Base-by-base conservation (phyloP, 129 eudicot species). In the Tagetes erecta region DNA sequence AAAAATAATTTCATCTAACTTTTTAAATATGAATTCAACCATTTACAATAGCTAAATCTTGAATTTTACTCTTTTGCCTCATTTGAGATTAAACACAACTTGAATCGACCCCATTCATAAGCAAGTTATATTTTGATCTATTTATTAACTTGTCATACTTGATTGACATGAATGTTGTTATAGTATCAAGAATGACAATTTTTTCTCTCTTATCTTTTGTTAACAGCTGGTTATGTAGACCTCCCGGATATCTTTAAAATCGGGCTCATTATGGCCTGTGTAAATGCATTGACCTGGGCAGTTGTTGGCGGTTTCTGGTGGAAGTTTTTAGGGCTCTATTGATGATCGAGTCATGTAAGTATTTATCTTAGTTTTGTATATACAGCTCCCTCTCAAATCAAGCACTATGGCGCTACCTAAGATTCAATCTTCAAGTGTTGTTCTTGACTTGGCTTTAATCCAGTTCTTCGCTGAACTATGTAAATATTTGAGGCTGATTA, bases 311-410 rank as follows among this genome's bases (percentile, higher is more conserved):
- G 87, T 42, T 78, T 84, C 8, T 91, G 97, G 97, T 91, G 95
- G 95, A 91, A 91, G 37, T 71, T 76, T 76, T 80, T 88, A 71
- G 95, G 88, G 39, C 87, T 91, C 47, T 88, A 86, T 82, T 91
- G 86, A 87, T 67, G 44, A 41, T 72, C 52, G 13, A 72, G 64
- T 73, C 63, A 64, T 64, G 63, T 72, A 73, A 55, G 60, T 64
- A 72, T 33, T 50, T 78, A 70, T 50, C 3, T 39, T 62, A 30
- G 39, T 50, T 39, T 39, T 62, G 33, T 62, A 30, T 40, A 60
- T 68, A 70, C 8, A 6, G 37, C 64, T 20, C 53, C 70, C 65
- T 60, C 71, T 58, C 71, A 38, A 35, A 12, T 0, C 45, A 36
- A 62, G 67, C 63, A 59, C 81, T 3, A 59, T 1, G 56, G 42